Evolutionary conservation across 139 green algal genomes (phyloP).

Genomic region (Chlorella sp.): DNA sequence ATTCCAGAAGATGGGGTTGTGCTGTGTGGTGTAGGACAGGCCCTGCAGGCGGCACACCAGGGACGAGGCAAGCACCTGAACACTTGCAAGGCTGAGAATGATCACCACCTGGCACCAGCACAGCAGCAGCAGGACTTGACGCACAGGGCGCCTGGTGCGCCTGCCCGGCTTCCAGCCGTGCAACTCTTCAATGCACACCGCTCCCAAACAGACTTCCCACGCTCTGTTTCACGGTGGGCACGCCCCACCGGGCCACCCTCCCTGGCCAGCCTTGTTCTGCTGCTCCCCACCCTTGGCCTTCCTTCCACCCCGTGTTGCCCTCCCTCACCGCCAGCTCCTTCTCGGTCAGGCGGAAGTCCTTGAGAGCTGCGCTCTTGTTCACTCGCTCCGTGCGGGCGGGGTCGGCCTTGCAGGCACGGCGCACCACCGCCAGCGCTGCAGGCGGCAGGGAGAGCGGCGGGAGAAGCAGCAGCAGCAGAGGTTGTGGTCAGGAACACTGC

Average conservation of each 20-base stretch:
- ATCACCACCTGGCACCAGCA: too few relatives aligned
- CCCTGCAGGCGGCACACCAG: background rate
- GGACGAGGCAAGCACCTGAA: too few relatives aligned
- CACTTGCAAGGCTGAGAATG: too few relatives aligned
- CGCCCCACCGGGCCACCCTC: too few relatives aligned
- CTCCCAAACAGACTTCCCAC: too few relatives aligned
- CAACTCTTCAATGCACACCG: too few relatives aligned
- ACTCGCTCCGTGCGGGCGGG: background rate
- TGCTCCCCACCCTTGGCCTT: too few relatives aligned
- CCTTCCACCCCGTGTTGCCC: background rate
- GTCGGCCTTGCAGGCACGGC: background rate
- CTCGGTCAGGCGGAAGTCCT: background rate
- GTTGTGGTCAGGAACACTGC: background rate
- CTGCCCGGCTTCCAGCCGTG: too few relatives aligned
- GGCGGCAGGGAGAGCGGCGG: too few relatives aligned
- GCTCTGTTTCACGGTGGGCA: background rate
- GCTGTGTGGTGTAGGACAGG: background rate
- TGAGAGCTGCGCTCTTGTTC: background rate
- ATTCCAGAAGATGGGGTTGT: background rate
- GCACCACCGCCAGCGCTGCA: background rate
- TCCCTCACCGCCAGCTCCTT: background rate
- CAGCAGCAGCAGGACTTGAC: too few relatives aligned
- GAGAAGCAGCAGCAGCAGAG: background rate
- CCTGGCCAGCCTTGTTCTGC: too few relatives aligned
- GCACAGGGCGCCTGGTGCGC: too few relatives aligned